These are phyloP conservation scores for Ganoderma lucidum DNA, from an alignment of 1,284 basidiomycete genomes.

Conservation along the genomic window DNA sequence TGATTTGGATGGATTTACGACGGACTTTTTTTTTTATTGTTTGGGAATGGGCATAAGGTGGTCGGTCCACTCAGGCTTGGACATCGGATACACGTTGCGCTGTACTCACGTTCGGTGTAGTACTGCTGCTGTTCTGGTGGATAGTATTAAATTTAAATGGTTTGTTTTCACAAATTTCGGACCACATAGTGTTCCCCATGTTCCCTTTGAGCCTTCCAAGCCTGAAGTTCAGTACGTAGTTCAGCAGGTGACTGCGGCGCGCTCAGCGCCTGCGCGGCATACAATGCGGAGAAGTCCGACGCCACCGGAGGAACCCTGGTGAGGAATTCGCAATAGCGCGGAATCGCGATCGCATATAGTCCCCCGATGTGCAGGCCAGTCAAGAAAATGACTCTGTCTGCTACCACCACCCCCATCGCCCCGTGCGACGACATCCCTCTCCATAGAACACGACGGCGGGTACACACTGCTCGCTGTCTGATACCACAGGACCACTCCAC, in stretches of 20 bases:
- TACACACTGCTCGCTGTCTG: neutral
- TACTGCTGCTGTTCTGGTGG: neutral
- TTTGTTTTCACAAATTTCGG: too few relatives aligned
- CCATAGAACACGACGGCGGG: neutral
- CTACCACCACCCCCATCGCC: slow-evolving; percentile 6
- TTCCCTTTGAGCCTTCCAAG: too few relatives aligned
- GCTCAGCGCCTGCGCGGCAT: too few relatives aligned
- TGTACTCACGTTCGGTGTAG: neutral
- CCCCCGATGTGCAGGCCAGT: neutral
- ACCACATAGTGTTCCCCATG: too few relatives aligned
- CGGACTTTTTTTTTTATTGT: too few relatives aligned
- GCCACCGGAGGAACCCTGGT: neutral
- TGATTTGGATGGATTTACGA: too few relatives aligned
- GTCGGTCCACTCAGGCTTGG: too few relatives aligned
- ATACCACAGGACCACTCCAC: neutral
- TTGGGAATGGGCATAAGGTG: neutral
- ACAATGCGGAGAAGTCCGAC: neutral
- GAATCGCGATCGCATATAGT: neutral
- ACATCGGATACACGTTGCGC: neutral
- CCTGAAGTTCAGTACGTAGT: too few relatives aligned
- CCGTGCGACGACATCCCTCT: neutral
- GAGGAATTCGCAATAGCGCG: neutral
- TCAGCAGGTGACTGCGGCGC: too few relatives aligned
- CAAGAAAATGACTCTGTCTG: slow-evolving; percentile 16
- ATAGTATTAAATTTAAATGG: neutral